Evolutionary conservation across 192 early-diverging fungal species (phyloP), one percentile per base, ranked within the genome.

Genomic region (Coemansia sp.): DNA sequence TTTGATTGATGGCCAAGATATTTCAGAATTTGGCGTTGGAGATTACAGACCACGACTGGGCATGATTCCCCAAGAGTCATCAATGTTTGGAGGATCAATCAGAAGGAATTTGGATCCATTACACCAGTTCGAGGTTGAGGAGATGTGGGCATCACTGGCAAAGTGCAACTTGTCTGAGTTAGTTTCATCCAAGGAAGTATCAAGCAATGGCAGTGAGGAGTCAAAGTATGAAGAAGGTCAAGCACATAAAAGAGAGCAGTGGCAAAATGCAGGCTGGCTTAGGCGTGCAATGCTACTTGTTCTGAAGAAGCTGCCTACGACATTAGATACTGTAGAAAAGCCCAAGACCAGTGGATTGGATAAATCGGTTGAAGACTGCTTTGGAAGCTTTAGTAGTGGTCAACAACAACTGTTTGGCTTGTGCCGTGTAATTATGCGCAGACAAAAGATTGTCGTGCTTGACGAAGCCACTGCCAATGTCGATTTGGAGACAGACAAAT

Each of bases 1-100:
- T 34, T 34, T 34, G 34, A 92, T 97, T 60, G 94, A 97, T 72
- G 90, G 89, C 15, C 52, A 93, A 20, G 91, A 95, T 67, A 87
- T 92, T n/a, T 85, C 80, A 36, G 86, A 86, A 36, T 82, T 97
- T 43, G 91, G 90, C 5, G 82, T 95, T 18, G 82, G 85, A 3
- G 68, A 74, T 27, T 74, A 96, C 36, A 85, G 96, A 11, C 52
- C 77, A 29, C 34, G 5, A 5, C 34, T 34, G 34, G 34, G 34
- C 34, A 34, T 34, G 34, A 34, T 34, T 34, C 34, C 89, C 7
- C 89, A 90, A 71, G 91, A 92, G 40, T 87, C 91, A 3, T 84
- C 86, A 3, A 63, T 91, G 22, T 91, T 91, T 66, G 78, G 76
- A 59, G 90, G 91, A 8, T 82, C 89, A 3, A 69, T 92, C 61